Evolutionary conservation across 495 filamentous ascomycete species (phyloP).

Genomic region (Penicillium waksmanii): DNA sequence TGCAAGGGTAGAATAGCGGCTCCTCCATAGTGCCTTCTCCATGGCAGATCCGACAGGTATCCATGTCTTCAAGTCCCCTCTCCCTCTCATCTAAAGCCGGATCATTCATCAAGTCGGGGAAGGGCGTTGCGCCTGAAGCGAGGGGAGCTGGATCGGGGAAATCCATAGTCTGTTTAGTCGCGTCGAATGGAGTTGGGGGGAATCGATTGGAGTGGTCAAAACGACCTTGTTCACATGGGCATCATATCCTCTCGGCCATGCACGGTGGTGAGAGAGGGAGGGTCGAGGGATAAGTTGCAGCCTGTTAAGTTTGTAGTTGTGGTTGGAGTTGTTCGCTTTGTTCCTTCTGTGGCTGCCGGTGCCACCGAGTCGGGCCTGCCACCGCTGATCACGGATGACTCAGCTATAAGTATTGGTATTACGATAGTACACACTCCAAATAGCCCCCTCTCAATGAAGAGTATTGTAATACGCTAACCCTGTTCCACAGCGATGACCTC

Average conservation of each 20-base stretch:
- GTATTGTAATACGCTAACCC: not conserved
- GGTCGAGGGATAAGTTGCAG: too few relatives aligned
- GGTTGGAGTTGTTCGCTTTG: too few relatives aligned
- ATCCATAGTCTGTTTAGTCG: slow-evolving; percentile 32
- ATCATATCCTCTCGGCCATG: slow-evolving; percentile 18
- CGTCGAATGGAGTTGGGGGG: slow-evolving; percentile 25
- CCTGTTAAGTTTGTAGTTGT: not conserved
- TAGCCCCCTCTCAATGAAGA: not conserved
- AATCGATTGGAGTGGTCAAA: not conserved
- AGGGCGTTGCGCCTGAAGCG: slow-evolving; percentile 26
- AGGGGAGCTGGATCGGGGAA: slow-evolving; percentile 20
- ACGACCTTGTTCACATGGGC: slow-evolving; percentile 20
- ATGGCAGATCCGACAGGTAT: slow-evolving; percentile 94
- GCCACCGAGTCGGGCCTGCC: too few relatives aligned
- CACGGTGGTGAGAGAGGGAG: not conserved
- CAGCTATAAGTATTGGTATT: not conserved
- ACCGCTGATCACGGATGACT: not conserved
- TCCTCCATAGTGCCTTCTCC: slow-evolving; percentile 84
- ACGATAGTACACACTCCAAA: too few relatives aligned
- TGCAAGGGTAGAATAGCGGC: slow-evolving; percentile 95
- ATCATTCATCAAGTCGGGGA: slow-evolving; percentile 70
- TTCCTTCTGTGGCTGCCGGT: too few relatives aligned
- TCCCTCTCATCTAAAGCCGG: slow-evolving; percentile 54
- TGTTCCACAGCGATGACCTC: slow-evolving; percentile 31
- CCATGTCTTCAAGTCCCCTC: slow-evolving; percentile 53